These are phyloP conservation scores for Euryodendron excelsum DNA, from an alignment of 148 eudicot species.

Conservation along the genomic window DNA sequence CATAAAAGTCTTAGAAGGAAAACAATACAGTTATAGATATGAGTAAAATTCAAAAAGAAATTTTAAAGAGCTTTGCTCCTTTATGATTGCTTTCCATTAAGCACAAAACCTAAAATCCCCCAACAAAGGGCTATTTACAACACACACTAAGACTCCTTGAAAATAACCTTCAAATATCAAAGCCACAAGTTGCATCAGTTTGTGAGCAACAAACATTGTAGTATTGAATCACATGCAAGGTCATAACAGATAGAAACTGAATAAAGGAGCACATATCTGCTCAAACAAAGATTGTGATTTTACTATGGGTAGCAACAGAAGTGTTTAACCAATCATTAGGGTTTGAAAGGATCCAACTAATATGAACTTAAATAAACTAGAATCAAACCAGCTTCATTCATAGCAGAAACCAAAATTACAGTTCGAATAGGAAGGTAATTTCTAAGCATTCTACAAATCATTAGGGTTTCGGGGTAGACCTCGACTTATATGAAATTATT, in stretches of 20 bases:
- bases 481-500: background rate
- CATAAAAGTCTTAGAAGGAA: no score
- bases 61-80: background rate
- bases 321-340: background rate
- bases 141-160: background rate
- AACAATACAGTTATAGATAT: background rate
- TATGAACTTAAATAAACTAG: background rate
- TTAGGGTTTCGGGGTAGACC: background rate
- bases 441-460: background rate
- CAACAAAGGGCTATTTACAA: background rate
- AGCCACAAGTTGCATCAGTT: constrained; percentile 3
- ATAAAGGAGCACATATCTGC: background rate
- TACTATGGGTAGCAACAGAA: background rate
- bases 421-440: background rate
- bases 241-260: no score
- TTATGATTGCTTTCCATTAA: background rate
- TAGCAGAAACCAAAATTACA: background rate
- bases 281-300: background rate
- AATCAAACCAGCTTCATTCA: background rate
- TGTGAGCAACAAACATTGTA: background rate
- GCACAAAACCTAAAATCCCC: background rate
- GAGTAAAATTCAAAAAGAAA: no score
- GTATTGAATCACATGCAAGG: no score
- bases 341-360: no score
- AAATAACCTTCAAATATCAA: background rate